phyloP scores from a whole-genome alignment of 2,329 filamentous ascomycete genomes.

The Alternaria triticimaculans region DNA sequence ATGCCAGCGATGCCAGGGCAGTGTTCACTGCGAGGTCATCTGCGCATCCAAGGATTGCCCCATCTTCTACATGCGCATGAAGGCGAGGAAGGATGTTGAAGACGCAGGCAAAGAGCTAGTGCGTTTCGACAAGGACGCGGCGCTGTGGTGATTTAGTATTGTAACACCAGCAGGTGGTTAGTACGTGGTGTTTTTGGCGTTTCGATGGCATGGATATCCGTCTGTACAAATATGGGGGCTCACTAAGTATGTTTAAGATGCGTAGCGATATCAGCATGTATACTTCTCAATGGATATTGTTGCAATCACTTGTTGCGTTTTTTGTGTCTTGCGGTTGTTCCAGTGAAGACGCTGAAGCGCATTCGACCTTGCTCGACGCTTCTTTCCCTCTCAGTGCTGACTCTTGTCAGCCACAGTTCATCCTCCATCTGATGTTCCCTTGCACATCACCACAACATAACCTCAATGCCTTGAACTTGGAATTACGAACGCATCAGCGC shows the following conservation, averaged over 20 bases:
- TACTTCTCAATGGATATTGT: background rate
- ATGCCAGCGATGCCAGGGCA: slow-evolving; percentile 96
- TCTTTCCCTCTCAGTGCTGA: no score
- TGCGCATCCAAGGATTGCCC: slow-evolving; percentile 96
- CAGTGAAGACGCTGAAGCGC: background rate
- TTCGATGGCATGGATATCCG: background rate
- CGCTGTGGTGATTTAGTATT: slow-evolving; percentile 59
- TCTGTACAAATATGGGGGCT: background rate
- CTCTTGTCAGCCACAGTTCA: background rate
- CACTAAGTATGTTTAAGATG: background rate
- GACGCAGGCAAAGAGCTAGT: slow-evolving; percentile 89
- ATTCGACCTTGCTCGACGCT: no score
- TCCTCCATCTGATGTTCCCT: background rate
- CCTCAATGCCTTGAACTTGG: accelerated
- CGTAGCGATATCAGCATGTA: slow-evolving; percentile 1
- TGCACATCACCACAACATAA: background rate
- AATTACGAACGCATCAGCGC: background rate
- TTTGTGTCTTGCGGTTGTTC: background rate
- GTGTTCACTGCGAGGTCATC: slow-evolving; percentile 97
- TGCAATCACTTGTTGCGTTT: background rate
- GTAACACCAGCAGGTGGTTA: no score
- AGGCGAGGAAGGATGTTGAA: slow-evolving; percentile 98
- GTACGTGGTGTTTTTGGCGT: slow-evolving; percentile 6
- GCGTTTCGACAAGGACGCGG: slow-evolving; percentile 86
- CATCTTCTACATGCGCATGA: slow-evolving; percentile 99